Evolutionary conservation across 345 rosid species (phyloP), one percentile per base, ranked within the genome.

Genomic region (Populus deltoides): DNA sequence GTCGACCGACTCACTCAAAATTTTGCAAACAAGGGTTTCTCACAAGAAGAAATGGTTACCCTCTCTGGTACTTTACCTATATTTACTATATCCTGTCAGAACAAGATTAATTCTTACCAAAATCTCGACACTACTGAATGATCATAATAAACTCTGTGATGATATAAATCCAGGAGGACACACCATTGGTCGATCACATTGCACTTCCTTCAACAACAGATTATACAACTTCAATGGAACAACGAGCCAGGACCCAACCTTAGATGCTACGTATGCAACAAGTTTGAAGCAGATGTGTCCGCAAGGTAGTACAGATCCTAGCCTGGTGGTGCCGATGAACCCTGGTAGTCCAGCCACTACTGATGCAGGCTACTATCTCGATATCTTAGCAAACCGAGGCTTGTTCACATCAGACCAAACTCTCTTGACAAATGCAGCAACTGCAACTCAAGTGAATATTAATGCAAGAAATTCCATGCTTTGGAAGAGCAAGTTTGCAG

Each of bases 351-450:
- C 83, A 5, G 25, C 41, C 73, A 61, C n/a, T 18, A 41, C 38
- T 10, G 83, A 81, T 36, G 72, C 22, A 6, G 77, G 77, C 2
- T 81, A 81, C 73, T 81, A 71, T 24, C 20, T 71, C 25, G 69
- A 80, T 57, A 15, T 80, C 61, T 18, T 49, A 3, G 70, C 73
- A 15, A 75, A 80, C 62, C 33, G 79, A 31, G 76, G 77, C 38
- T 29, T 80, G 75, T 80, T 76, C 72, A 72, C 68, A 24, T 80
- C 83, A 2, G 83, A 80, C 73, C 79, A 80, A 47, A 51, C 77
- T 5, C 83, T 80, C 24, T 8, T 80, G 68, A 71, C 83, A 36
- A 62, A 71, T 25, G 49, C 79, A 10, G 45, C 72, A 17, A 65
- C 83, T 1, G 59, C 73, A 7, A 41, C 27, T 59, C 79, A 75